These are phyloP conservation scores for Trichoderma orchidacearum DNA, from an alignment of 495 filamentous ascomycete species.

Conservation along the genomic window DNA sequence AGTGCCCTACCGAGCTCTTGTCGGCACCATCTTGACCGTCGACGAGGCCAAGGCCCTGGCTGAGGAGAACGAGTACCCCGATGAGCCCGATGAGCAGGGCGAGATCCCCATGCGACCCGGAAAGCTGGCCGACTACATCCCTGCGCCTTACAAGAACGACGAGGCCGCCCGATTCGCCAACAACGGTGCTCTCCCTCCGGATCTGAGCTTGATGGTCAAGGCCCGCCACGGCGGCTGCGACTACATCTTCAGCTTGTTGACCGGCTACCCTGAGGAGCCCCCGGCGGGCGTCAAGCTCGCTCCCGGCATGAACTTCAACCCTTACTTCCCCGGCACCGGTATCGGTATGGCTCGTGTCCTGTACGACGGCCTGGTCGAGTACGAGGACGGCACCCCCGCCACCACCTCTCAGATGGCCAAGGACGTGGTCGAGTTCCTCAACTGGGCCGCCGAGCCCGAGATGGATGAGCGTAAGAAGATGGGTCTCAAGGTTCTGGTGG, in stretches of 20 bases:
- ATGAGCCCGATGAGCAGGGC: slow-evolving; percentile 94
- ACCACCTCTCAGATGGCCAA: slow-evolving; percentile 98
- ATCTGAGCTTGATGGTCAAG: slow-evolving; percentile 97
- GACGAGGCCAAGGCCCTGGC: slow-evolving; percentile 95
- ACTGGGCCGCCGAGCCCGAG: slow-evolving; percentile 98
- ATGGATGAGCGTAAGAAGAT: slow-evolving; percentile 99
- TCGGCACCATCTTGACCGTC: slow-evolving; percentile 84
- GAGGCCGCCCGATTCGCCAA: slow-evolving; percentile 97
- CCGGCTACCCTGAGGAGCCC: slow-evolving; percentile 96
- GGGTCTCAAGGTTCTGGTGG: slow-evolving; percentile 84
- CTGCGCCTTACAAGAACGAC: slow-evolving; percentile 91
- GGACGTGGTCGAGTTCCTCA: slow-evolving; percentile 96
- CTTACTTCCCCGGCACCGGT: slow-evolving; percentile 97
- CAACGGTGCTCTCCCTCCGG: slow-evolving; percentile 92
- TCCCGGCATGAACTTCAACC: slow-evolving; percentile 96
- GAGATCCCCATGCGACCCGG: slow-evolving; percentile 96
- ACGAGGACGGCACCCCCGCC: slow-evolving; percentile 92
- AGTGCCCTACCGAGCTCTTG: slow-evolving; percentile 84
- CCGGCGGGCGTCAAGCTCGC: slow-evolving; percentile 72
- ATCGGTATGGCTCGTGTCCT: slow-evolving; percentile 98
- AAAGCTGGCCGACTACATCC: slow-evolving; percentile 97
- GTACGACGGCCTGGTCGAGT: slow-evolving; percentile 95
- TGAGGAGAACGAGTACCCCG: slow-evolving; percentile 97
- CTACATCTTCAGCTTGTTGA: slow-evolving; percentile 94
- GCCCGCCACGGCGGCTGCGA: slow-evolving; percentile 94